Evolutionary conservation across 2,329 filamentous ascomycete genomes (phyloP), one percentile per base, ranked within the genome.

Genomic region (Xylariomycetidae sp.): DNA sequence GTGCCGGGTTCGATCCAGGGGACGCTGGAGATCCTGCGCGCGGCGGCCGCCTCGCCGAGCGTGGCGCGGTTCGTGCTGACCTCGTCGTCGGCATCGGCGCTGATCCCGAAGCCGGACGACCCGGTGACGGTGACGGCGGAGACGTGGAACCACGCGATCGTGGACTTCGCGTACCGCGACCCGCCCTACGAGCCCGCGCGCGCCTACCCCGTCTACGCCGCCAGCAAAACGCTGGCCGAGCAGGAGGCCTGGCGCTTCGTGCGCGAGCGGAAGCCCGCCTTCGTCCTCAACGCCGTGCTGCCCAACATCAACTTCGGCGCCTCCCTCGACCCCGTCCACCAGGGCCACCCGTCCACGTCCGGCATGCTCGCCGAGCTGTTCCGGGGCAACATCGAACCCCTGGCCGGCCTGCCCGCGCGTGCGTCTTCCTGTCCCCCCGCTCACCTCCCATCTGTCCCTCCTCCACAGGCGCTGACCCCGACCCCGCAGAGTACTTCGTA

Each of bases 401-500:
- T 43, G 3, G 28, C 33, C 3, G 25, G 31, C 2, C 9, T 47
- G 1, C 38, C 40, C 4, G 29, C 36, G 31, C 43, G 40, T 46
- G 34, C 10, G 43, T 41, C 10, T 6, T n/a, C n/a, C n/a, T n/a
- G n/a, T n/a, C n/a, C 17, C 12, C 20, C 20, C 16, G 16, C 10
- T n/a, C 13, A 4, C 13, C 13, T 25, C 9, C 17, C 15, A 6
- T 24, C 15, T 22, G 25, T 15, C 6, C 13, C 17, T n/a, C 12
- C 27, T 24, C 7, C n/a, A 19, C n/a, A n/a, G n/a, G n/a, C n/a
- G 14, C 32, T 41, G 25, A 35, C 19, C n/a, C 18, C 5, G 18
- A 26, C 3, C 12, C 9, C 2, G 31, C 19, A 74, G 64, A 58
- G 48, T 59, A 65, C 49, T 64, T 53, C 45, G 53, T 72, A 16